Evolutionary conservation across 2,329 filamentous ascomycete species (phyloP), one percentile per base, ranked within the genome.

Genomic region (Exophiala oligosperma): DNA sequence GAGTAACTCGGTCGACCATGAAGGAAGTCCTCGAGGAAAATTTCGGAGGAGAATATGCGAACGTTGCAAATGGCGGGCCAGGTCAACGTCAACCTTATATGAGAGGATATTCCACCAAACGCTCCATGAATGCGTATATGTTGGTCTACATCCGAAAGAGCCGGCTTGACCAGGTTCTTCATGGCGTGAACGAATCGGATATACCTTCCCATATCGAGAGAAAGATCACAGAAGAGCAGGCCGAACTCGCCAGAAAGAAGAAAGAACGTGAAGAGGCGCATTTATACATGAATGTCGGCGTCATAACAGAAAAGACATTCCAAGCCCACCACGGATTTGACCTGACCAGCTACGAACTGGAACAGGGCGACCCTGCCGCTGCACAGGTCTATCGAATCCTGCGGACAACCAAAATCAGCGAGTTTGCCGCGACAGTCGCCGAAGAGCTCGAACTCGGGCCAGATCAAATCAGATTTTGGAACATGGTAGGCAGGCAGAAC

Each of bases 401-500:
- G 40, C 86, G 89, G 60, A 80, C 86, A n/a, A 88, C 87, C 65
- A 89, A 86, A 0, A 82, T 97, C 63, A 79, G 85, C 48, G 89
- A 97, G 6, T 87, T 97, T 62, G 84, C 87, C 4, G 78, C 79
- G 26, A 81, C 82, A 23, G 81, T 97, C 59, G 92, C 89, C 0
- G 75, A 84, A 40, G 89, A 96, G 56, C 80, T 89, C 50, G 81
- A 79, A 0, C 74, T 89, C 50, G 86, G 92, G 46, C 79, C 88
- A 0, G 85, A 85, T 56, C 83, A 84, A 61, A 76, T 97, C 24
- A 85, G 94, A 23, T 83, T 96, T 17, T 99, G 94, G 95, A 85
- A 91, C 54, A 97, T 99, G 92, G 94, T 99, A 1, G 97, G 97
- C 71, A 88, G 94, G 9, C 94, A 99, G 73, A 99, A 99, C 72